Base-by-base conservation (phyloP, 2,329 filamentous ascomycete species). In the Neonectria ditissima region DNA sequence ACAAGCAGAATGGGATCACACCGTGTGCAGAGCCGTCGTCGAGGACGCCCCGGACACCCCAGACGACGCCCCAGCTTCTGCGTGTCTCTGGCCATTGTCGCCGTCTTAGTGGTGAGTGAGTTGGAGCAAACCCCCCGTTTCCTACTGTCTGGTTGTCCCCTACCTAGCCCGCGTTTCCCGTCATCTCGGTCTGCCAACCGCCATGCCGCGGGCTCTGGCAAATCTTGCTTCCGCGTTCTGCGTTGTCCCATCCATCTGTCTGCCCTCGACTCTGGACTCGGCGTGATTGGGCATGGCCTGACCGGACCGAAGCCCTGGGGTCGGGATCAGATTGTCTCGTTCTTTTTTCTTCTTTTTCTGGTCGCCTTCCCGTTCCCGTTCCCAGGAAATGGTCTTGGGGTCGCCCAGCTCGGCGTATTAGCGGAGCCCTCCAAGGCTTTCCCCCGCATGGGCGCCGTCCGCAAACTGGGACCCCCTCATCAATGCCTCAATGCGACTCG, bases 401-500 rank as follows among this genome's bases (percentile, higher is more conserved):
- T 34, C 24, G 63, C 63, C 67, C 37, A 65, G 59, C 69, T 73
- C 71, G 71, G 71, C 71, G 69, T 72, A 73, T 73, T 73, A 72
- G 71, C 70, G 71, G 71, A 73, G 70, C 67, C 59, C 65, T n/a
- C 55, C 55, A 55, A 51, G 52, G 44, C 63, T 64, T 68, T 70
- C 70, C 69, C 69, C 69, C 69, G 69, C 69, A 72, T 68, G 39
- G 41, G 54, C 59, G 50, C 59, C 47, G 28, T 52, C 16, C 47
- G 18, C 47, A 37, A 37, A 34, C 47, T 51, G 34, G 53, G 34
- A 18, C 44, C 58, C 58, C 47, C 47, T n/a, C n/a, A n/a, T n/a
- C n/a, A n/a, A n/a, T n/a, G n/a, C n/a, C 24, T 50, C 47, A 34
- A 32, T 43, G 55, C 47, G 39, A 30, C 55, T 51, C 45, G 34